A percentile compares a stretch with the other conserved stretches of the same genome.
Conservation (phyloP, 208 protist genomes). For the Phytomonas sp. region DNA sequence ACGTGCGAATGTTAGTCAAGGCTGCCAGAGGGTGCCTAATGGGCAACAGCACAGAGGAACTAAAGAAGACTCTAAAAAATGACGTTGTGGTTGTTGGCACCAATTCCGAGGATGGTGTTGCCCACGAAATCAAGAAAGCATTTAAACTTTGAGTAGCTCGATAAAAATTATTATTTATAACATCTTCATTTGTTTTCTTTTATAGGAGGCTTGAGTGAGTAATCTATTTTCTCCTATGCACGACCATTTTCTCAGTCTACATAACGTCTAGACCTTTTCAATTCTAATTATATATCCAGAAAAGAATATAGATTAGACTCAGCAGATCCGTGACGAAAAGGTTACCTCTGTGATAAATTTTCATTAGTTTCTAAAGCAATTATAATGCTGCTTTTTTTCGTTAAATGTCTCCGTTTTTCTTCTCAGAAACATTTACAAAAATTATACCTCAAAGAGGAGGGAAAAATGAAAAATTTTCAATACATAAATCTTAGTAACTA, state of each 20-base stretch:
- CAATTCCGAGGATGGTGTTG: neutral
- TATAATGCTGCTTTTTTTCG: neutral
- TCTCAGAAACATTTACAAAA: neutral
- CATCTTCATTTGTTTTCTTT: neutral
- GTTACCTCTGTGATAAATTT: neutral
- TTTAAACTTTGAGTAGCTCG: neutral
- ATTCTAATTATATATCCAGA: neutral
- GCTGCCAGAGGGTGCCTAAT: neutral
- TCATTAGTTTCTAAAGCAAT: neutral
- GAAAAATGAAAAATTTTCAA: neutral
- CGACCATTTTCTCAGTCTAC: neutral
- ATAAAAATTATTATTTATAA: neutral
- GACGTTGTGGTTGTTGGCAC: neutral
- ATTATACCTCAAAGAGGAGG: neutral
- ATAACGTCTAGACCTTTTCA: neutral
- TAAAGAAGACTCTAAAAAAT: neutral
- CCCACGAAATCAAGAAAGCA: neutral
- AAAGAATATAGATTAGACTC: neutral
- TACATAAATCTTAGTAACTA: neutral
- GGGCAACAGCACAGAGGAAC: neutral
- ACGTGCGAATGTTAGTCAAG: neutral
- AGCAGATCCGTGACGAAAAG: neutral
- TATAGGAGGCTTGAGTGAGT: neutral
- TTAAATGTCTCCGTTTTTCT: neutral
- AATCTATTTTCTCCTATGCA: neutral